These are phyloP conservation scores for Margaritispora aquatica DNA, from an alignment of 495 filamentous ascomycete genomes.

Conservation along the genomic window DNA sequence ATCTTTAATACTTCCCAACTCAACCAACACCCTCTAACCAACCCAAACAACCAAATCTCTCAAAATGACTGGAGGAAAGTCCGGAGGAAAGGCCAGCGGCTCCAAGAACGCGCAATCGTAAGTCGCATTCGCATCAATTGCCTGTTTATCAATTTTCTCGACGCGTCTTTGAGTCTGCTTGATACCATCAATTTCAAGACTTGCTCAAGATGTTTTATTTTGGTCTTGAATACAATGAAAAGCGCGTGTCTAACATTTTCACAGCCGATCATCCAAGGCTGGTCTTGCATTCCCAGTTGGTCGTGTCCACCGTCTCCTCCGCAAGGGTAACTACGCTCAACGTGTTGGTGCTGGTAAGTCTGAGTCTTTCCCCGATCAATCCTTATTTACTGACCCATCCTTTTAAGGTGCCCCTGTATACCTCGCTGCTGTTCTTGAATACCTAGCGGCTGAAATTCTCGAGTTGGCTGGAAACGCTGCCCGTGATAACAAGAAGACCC, in stretches of 20 bases:
- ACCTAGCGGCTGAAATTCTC: slow-evolving; percentile 97
- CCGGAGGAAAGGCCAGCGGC: slow-evolving; percentile 95
- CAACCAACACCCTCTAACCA: neutral
- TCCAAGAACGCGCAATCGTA: slow-evolving; percentile 97
- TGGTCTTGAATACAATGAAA: slow-evolving; percentile 29
- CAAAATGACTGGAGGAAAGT: slow-evolving; percentile 99
- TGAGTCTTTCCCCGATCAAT: slow-evolving; percentile 4
- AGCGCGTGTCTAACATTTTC: slow-evolving; percentile 8
- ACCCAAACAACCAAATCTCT: slow-evolving; percentile 32
- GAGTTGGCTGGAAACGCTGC: slow-evolving; percentile 98
- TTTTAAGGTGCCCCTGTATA: slow-evolving; percentile 89
- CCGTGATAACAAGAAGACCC: slow-evolving; percentile 99
- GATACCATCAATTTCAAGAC: slow-evolving; percentile 9
- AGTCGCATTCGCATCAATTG: slow-evolving; percentile 33
- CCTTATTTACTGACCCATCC: slow-evolving; percentile 26
- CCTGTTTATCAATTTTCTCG: slow-evolving; percentile 15
- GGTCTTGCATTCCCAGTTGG: slow-evolving; percentile 99
- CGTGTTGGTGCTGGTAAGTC: slow-evolving; percentile 90
- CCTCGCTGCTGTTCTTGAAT: slow-evolving; percentile 96
- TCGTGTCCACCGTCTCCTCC: slow-evolving; percentile 98
- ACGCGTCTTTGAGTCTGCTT: slow-evolving; percentile 27
- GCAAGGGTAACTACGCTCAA: slow-evolving; percentile 99
- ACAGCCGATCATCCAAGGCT: slow-evolving; percentile 95
- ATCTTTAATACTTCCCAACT: slow-evolving; percentile 1
- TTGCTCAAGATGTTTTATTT: slow-evolving; percentile 14